Evolutionary conservation across 192 early-diverging fungal species (phyloP), one percentile per base, ranked within the genome.

Genomic region (Oehlia diaphana): DNA sequence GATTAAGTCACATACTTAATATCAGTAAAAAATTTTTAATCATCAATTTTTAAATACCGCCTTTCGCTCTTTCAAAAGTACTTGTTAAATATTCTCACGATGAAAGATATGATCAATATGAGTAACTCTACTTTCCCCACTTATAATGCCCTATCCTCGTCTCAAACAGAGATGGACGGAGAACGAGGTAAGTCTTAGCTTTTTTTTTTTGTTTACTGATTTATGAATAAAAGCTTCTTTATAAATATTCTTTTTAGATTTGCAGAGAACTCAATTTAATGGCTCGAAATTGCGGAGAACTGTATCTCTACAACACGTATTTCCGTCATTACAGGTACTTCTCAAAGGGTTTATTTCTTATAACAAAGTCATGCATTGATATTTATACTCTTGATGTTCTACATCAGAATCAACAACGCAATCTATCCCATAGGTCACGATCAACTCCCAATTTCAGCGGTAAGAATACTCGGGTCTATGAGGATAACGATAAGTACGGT

Each of bases 311-410:
- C 65, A 67, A 33, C 3, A 19, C 12, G 10, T 67, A 4, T 67
- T 19, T 19, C 65, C 19, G 4, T 19, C 65, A 2, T 67, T 67
- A 31, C 65, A 33, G 65, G 65, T 67, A 67, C 65, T 67, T 67
- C 65, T 67, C 65, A 67, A 35, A 67, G 65, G 65, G 65, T 67
- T 67, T 67, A 67, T 67, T 67, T 33, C 23, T 67, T 66, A 66
- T 66, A 66, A 66, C 23, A 66, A 66, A 66, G 64, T 66, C 33
- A 67, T 67, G 28, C 65, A 67, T 31, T 67, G 65, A 67, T 26
- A 7, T 23, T 26, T 21, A 26, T 67, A 67, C 65, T 67, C 65
- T 67, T 47, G 44, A 47, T 47, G 44, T 47, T 47, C 44, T 47
- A 47, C 63, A 65, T 65, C 63, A 65, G 28, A n/a, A 65, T 26